These are phyloP conservation scores for Antrodiella citrinella DNA, from an alignment of 768 basidiomycete species.

Conservation along the genomic window DNA sequence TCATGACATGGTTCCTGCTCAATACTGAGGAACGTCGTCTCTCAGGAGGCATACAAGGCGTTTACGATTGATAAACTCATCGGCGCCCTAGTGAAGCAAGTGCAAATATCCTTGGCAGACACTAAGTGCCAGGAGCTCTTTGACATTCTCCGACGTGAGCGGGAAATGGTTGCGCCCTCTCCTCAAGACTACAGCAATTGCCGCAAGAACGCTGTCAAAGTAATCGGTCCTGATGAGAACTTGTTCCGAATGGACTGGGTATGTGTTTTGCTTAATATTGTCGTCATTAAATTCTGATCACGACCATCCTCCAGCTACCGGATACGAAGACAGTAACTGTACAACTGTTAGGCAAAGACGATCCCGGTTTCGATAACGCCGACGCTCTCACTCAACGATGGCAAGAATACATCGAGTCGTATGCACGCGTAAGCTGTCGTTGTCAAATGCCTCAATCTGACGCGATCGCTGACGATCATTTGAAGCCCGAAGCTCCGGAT, in stretches of 20 bases:
- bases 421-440: conserved; percentile 48
- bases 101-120: conserved; percentile 62
- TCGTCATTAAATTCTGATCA: not conserved
- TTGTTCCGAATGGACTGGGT: conserved; percentile 81
- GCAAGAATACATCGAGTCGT: conserved; percentile 75
- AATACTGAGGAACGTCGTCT: not conserved
- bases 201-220: conserved; percentile 59
- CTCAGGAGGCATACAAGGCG: conserved; percentile 71
- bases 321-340: conserved; percentile 60
- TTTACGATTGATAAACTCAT: conserved; percentile 94
- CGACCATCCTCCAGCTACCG: conserved; percentile 37
- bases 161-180: conserved; percentile 48
- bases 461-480: not conserved
- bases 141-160: conserved; percentile 62
- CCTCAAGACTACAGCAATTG: conserved; percentile 67
- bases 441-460: too few species aligned
- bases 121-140: conserved; percentile 64
- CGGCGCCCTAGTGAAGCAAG: conserved; percentile 82
- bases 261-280: conserved; percentile 14
- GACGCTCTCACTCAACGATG: conserved; percentile 71
- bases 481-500: not conserved
- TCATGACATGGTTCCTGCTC: not conserved
- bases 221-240: conserved; percentile 70
- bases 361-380: conserved; percentile 65
- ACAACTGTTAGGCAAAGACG: conserved; percentile 75